These are phyloP conservation scores for Striga hermonthica DNA, from an alignment of 305 asterid genomes.

Conservation along the genomic window DNA sequence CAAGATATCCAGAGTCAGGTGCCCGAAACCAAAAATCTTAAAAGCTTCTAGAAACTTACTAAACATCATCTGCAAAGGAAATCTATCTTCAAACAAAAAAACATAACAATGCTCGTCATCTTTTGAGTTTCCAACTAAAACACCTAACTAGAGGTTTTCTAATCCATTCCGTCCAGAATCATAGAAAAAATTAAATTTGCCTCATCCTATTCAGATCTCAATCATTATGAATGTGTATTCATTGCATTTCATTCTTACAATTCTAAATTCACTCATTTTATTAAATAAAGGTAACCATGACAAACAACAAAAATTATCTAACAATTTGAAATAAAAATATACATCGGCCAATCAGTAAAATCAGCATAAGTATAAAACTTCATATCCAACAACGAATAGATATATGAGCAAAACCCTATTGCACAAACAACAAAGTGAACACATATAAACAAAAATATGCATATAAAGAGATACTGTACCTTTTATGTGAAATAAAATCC, in stretches of 20 bases:
- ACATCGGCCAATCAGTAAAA: constrained; percentile 5
- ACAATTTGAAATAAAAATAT: no score
- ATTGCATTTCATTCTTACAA: background rate
- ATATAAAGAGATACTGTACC: constrained; percentile 45
- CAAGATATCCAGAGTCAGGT: constrained; percentile 10
- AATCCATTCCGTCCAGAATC: constrained; percentile 8
- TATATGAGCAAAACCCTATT: background rate
- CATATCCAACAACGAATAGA: constrained; percentile 1
- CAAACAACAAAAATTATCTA: background rate
- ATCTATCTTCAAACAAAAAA: background rate
- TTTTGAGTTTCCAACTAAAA: constrained; percentile 17
- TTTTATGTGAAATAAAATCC: constrained; percentile 80
- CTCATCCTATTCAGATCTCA: background rate
- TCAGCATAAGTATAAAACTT: constrained; percentile 2
- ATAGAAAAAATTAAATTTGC: background rate
- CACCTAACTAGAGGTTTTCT: constrained; percentile 3
- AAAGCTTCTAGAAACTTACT: background rate
- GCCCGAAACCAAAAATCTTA: background rate
- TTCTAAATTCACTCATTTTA: background rate
- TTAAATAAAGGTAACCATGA: background rate
- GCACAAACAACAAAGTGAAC: background rate
- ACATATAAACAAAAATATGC: background rate
- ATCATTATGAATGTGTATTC: constrained; percentile 2
- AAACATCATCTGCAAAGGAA: constrained; percentile 3
- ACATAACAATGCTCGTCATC: background rate